Conservation (phyloP, 139 green algal genomes). For the Micractinium sp. region DNA sequence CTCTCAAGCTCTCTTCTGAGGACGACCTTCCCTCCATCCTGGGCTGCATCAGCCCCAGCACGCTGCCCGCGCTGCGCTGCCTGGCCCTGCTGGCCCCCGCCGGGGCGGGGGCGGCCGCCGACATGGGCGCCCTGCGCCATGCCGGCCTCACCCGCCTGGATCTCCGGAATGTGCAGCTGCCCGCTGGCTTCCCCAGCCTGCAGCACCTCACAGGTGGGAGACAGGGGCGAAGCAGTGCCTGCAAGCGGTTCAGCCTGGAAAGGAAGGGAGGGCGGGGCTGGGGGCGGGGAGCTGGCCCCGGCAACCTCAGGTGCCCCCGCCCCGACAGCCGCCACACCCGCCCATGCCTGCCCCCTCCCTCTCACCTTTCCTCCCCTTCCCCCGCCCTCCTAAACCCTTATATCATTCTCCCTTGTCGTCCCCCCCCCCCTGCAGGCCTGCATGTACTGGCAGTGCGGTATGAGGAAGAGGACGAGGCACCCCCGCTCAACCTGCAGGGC, state of each 20-base stretch:
- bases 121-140: slow-evolving; percentile 1
- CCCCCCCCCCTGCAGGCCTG: neutral
- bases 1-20: neutral
- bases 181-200: slow-evolving; percentile 17
- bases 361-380: neutral
- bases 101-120: neutral
- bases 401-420: neutral
- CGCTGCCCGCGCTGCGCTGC: slow-evolving; percentile 33
- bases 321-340: neutral
- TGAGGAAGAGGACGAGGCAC: slow-evolving; percentile 34
- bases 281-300: no score
- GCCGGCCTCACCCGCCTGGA: neutral
- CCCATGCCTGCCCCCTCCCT: neutral
- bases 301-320: no score
- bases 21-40: slow-evolving; percentile 16
- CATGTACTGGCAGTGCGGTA: neutral
- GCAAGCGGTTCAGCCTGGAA: no score
- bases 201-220: slow-evolving; percentile 19
- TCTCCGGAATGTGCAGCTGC: slow-evolving; percentile 5
- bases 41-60: neutral
- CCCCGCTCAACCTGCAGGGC: slow-evolving; percentile 27
- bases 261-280: neutral
- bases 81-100: slow-evolving; percentile 20
- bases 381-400: neutral
- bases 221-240: no score